Base-by-base conservation (phyloP, 805 yeast species). In the Cyberlindnera samutprakarnensis region DNA sequence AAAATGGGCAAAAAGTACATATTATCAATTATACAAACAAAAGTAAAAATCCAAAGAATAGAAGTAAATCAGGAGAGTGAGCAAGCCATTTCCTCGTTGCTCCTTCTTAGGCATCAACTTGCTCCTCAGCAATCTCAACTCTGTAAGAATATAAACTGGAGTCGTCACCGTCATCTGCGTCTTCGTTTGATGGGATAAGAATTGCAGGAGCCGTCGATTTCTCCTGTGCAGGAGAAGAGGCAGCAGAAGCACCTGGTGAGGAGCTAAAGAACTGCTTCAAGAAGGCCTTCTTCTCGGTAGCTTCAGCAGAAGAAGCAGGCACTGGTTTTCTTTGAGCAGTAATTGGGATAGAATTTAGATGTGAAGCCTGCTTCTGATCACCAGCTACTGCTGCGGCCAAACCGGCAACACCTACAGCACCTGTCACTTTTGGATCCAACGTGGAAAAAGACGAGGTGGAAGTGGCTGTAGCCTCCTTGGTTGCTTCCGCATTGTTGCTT, bases 371-470 rank as follows among this genome's bases (percentile, higher is more conserved):
- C n/a, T n/a, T n/a, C n/a, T n/a, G n/a, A n/a, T n/a, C n/a, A n/a
- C n/a, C n/a, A n/a, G n/a, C n/a, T n/a, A n/a, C n/a, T n/a, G n/a
- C n/a, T n/a, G n/a, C n/a, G n/a, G n/a, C n/a, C n/a, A n/a, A n/a
- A n/a, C n/a, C n/a, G n/a, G n/a, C n/a, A n/a, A n/a, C 14, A 14
- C 28, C 27, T 14, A 23, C 17, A 28, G 30, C 36, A 14, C 44
- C 43, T 7, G 41, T 34, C 14, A 39, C 27, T 30, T 44, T 45
- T 29, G 52, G 52, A 23, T 47, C 50, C 21, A 47, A 32, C 26
- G 49, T 43, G 14, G 36, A 24, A 31, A 37, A 40, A n/a, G n/a
- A n/a, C n/a, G n/a, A n/a, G n/a, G n/a, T n/a, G n/a, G n/a, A n/a
- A n/a, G n/a, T n/a, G n/a, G n/a, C n/a, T n/a, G n/a, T n/a, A n/a